Evolutionary conservation across 306 rosid genomes (phyloP), one percentile per base, ranked within the genome.

Genomic region (Canavalia ensiformis): DNA sequence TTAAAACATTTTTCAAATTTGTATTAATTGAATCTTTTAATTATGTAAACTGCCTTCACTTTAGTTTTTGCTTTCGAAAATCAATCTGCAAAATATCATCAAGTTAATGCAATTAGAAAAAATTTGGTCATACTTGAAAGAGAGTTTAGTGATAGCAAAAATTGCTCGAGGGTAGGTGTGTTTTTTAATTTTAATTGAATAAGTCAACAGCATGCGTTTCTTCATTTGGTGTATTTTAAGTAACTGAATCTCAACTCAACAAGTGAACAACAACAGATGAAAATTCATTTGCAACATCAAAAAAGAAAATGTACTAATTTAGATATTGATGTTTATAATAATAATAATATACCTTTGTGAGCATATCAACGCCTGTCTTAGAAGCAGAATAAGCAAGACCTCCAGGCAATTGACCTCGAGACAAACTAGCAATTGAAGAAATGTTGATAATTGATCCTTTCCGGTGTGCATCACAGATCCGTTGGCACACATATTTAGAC

Each of bases 401-500:
- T 9, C 98, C 98, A 35, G 95, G 97, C 66, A 91, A 28, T 28
- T 76, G 85, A 2, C 98, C 97, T 28, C 97, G 89, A 49, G 83
- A 39, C 49, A 85, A 33, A 55, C 97, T 95, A 49, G 87, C 77
- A 55, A 91, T 80, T 12, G 98, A 94, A 75, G 97, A 71, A 45
- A 94, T 86, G 60, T 92, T 94, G 79, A 94, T 90, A 56, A 92
- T 79, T 49, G 97, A 85, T n/a, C 98, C 97, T 79, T 89, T 87
- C 5, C 29, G 51, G 30, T 74, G 50, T 0, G 91, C 74, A 44
- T 87, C 90, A 45, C 88, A 68, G 97, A 94, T 92, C 57, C 28
- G 89, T 66, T 84, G 60, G 84, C 90, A 75, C 8, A 90, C 90
- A 60, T 75, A 84, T 31, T 90, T 92, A 45, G 97, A 91, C 47